phyloP scores from a whole-genome alignment of 225 moss, liverwort and hornwort species.

The Lunularia cruciata region DNA sequence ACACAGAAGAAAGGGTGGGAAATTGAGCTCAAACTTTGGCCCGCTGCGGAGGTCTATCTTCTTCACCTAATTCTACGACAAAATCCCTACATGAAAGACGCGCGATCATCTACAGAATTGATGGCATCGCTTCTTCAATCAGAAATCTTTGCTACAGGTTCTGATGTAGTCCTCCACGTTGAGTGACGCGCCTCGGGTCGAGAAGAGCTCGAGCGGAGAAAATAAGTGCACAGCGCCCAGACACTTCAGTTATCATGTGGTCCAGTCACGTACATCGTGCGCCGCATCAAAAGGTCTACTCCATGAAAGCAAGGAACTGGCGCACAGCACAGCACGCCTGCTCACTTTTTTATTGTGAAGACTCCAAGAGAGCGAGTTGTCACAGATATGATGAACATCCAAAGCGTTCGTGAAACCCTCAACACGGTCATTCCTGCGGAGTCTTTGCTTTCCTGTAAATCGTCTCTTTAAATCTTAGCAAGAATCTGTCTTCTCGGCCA shows the following conservation, averaged over 20 bases:
- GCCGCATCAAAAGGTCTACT: conserved; percentile 7
- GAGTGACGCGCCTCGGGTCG: not conserved
- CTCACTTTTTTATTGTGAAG: not conserved
- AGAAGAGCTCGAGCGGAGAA: conserved; percentile 3
- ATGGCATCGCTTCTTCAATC: not conserved
- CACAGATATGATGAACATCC: not conserved
- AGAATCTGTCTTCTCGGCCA: conserved; percentile 6
- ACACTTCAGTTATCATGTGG: conserved; percentile 2
- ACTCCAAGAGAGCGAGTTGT: not conserved
- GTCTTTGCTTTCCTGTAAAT: not conserved
- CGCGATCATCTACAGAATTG: not conserved
- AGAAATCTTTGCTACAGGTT: not conserved
- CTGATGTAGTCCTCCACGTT: not conserved
- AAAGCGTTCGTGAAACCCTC: not conserved
- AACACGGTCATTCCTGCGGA: not conserved
- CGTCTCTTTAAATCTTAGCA: not conserved
- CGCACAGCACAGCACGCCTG: not conserved
- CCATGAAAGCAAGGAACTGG: not conserved
- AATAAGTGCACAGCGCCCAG: conserved; percentile 7
- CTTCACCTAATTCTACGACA: not conserved
- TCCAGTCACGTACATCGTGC: not conserved
- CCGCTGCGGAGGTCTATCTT: conserved; percentile 3
- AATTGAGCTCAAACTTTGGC: not conserved
- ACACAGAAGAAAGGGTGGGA: not conserved
- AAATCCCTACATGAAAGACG: not conserved